Base-by-base conservation (phyloP, 805 yeast genomes). In the Wickerhamiella lipophila region DNA sequence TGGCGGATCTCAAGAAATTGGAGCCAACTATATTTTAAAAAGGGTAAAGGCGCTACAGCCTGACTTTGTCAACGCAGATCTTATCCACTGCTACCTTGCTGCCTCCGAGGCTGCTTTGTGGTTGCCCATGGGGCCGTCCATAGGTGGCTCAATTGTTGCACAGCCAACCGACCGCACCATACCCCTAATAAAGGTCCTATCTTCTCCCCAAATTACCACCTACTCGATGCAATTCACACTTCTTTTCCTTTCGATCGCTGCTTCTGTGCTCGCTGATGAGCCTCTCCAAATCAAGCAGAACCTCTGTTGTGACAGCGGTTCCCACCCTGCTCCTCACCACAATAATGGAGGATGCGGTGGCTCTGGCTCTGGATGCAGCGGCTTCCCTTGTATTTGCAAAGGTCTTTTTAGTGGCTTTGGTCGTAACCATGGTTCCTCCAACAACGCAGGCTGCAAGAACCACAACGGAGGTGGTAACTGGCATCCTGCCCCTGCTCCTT, bases 371-470 rank as follows among this genome's bases (percentile, higher is more conserved):
- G 45, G 39, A 23, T 42, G 46, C 46, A 16, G 39, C 18, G 45
- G 44, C 25, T 46, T 40, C 32, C 50, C 46, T 3, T 42, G 45
- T 29, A 39, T 47, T 34, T 47, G 50, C 46, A 45, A 45, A 27
- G 48, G 48, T 18, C 42, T 45, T n/a, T 26, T 45, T n/a, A 35
- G 47, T 26, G 47, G 47, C 5, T 25, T 32, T 23, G 18, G 25
- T 11, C 25, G 41, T 19, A 18, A 18, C 38, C 38, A 32, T 16
- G 26, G 27, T n/a, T 13, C 30, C 21, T 6, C 8, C 43, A 19
- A 27, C 46, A 30, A 30, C 35, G 13, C 42, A 21, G 42, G 42
- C 34, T 15, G 21, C 13, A 11, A 19, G n/a, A 29, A 9, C 38
- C 38, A 32, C 19, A 32, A 32, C n/a, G 19, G 19, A 3, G 32